Conservation (phyloP, 305 asterid species). For the Fraxinus xanthoxyloides region DNA sequence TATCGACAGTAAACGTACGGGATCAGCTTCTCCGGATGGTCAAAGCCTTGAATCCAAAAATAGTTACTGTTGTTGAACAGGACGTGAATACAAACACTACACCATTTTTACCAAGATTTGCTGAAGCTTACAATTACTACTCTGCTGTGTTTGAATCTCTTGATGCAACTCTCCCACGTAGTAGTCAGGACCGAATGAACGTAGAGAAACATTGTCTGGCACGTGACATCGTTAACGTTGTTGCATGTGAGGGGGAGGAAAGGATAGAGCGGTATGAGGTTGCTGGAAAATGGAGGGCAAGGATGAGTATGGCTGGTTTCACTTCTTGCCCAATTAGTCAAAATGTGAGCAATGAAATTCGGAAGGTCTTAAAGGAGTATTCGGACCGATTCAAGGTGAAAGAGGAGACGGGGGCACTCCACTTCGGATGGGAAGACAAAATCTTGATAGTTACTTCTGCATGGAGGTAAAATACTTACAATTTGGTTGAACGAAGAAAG, state of each 20-base stretch:
- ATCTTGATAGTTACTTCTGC: conserved; percentile 74
- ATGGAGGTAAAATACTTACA: conserved; percentile 44
- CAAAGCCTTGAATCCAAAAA: conserved; percentile 68
- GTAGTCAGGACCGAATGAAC: conserved; percentile 81
- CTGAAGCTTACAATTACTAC: conserved; percentile 75
- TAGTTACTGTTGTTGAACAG: conserved; percentile 85
- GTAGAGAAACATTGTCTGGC: conserved; percentile 93
- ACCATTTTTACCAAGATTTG: conserved; percentile 75
- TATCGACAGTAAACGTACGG: conserved; percentile 65
- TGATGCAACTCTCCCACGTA: conserved; percentile 72
- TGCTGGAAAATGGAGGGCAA: conserved; percentile 93
- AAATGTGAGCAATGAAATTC: conserved; percentile 54
- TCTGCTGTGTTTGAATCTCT: conserved; percentile 77
- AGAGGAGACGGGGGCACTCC: conserved; percentile 68
- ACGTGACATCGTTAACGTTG: conserved; percentile 75
- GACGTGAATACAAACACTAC: conserved; percentile 86
- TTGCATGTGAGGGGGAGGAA: conserved; percentile 92
- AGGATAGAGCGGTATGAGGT: conserved; percentile 89
- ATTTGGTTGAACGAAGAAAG: neutral
- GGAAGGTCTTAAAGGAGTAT: conserved; percentile 54
- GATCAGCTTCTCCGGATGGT: conserved; percentile 94
- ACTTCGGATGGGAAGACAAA: conserved; percentile 91
- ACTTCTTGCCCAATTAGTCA: conserved; percentile 55
- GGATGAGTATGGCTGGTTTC: conserved; percentile 97
- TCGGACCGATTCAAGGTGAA: conserved; percentile 66